These are phyloP conservation scores for Adenanthera pavonina DNA, from an alignment of 306 rosid genomes.

Conservation along the genomic window DNA sequence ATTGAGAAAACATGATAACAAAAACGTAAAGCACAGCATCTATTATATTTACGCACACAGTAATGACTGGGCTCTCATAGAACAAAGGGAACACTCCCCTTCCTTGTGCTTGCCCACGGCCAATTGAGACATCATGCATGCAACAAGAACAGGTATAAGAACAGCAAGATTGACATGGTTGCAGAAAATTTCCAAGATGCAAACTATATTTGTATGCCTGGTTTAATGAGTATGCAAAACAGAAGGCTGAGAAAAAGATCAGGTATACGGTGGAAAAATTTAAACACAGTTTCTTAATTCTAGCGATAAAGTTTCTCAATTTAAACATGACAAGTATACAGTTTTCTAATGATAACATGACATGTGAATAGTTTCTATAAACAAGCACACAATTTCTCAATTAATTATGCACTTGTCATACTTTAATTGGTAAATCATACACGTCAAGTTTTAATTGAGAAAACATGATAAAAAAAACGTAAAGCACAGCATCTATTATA, in stretches of 20 bases:
- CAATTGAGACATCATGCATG: not conserved
- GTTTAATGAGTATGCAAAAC: slow-evolving; percentile 26
- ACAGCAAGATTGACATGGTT: not conserved
- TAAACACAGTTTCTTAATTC: too few species aligned
- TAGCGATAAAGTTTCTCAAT: too few species aligned
- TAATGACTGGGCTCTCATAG: not conserved
- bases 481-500: not conserved
- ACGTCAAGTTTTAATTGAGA: not conserved
- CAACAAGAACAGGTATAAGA: not conserved
- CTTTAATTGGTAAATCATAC: not conserved
- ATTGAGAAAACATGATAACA: not conserved
- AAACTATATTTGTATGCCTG: slow-evolving; percentile 21
- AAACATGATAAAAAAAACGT: not conserved
- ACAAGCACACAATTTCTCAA: too few species aligned
- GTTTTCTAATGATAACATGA: too few species aligned
- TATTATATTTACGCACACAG: not conserved
- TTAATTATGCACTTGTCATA: not conserved
- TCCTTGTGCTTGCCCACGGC: slow-evolving; percentile 14
- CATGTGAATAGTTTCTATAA: too few species aligned
- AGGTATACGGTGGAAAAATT: not conserved
- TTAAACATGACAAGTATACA: too few species aligned
- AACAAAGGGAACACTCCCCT: slow-evolving; percentile 16
- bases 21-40: not conserved
- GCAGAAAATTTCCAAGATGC: slow-evolving; percentile 21
- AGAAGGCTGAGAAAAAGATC: slow-evolving; percentile 24